A percentile compares a stretch with the other conserved stretches of the same genome.
phyloP scores from a whole-genome alignment of 805 yeast species.

The Lachancea quebecensis region DNA sequence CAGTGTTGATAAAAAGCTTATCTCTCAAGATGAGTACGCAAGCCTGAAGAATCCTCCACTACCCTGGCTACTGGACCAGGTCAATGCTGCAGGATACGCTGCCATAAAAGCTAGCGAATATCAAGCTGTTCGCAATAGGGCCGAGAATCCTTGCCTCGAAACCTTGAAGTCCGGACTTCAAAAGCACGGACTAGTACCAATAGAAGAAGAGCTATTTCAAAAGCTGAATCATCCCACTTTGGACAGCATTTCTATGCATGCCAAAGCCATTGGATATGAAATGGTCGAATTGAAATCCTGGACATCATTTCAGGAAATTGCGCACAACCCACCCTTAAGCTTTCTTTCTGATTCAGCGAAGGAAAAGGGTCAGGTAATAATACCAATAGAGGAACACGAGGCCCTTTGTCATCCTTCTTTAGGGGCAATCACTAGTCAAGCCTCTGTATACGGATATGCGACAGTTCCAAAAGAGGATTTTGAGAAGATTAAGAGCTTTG shows the following conservation, averaged over 20 bases:
- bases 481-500: not conserved
- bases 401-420: conserved; percentile 1
- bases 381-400: not conserved
- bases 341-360: not conserved
- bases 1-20: not conserved
- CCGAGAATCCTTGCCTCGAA: not conserved
- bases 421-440: not conserved
- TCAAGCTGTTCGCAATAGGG: not conserved
- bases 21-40: not conserved
- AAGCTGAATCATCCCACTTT: not conserved
- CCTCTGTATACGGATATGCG: not conserved
- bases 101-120: not conserved
- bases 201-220: not conserved
- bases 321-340: not conserved
- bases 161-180: not conserved
- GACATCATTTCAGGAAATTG: not conserved
- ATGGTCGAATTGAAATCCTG: not conserved
- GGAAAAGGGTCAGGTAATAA: not conserved
- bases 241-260: not conserved
- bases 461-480: not conserved
- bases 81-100: not conserved
- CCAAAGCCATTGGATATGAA: not conserved
- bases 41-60: not conserved
- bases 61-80: not conserved
- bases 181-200: not conserved